Percentiles rank a stretch among this genome's conserved stretches.
These are phyloP conservation scores for Cryphonectria carpinicola DNA, from an alignment of 2,329 filamentous ascomycete genomes.

Conservation along the genomic window DNA sequence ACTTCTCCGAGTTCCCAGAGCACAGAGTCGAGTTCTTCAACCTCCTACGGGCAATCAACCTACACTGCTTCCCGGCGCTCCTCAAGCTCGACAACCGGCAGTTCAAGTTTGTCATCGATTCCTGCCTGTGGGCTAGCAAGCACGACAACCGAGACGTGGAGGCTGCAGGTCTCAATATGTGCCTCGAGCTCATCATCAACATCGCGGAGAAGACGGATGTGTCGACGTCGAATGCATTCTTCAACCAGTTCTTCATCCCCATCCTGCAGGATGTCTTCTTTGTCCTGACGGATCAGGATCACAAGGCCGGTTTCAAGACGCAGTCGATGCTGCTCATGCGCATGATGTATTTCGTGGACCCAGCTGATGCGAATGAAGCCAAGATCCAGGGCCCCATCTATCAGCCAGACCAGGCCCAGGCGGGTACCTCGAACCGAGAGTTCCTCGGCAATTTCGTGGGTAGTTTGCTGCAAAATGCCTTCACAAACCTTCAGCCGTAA, in stretches of 20 bases:
- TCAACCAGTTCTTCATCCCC: slow-evolving; percentile 94
- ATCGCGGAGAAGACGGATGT: slow-evolving; percentile 90
- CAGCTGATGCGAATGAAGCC: slow-evolving; percentile 66
- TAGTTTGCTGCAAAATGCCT: slow-evolving; percentile 83
- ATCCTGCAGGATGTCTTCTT: slow-evolving; percentile 99
- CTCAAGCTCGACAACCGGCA: slow-evolving; percentile 93
- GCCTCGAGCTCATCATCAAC: slow-evolving; percentile 94
- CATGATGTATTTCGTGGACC: slow-evolving; percentile 94
- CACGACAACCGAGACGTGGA: slow-evolving; percentile 99
- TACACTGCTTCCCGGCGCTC: slow-evolving; percentile 94
- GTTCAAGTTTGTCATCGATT: slow-evolving; percentile 99
- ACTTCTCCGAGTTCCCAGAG: slow-evolving; percentile 98
- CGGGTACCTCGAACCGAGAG: slow-evolving; percentile 85
- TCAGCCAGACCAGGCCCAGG: slow-evolving; percentile 76
- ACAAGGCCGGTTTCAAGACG: slow-evolving; percentile 99
- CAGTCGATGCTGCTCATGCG: slow-evolving; percentile 92
- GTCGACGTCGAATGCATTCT: slow-evolving; percentile 89
- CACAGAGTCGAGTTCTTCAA: slow-evolving; percentile 99
- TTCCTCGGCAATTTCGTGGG: slow-evolving; percentile 89
- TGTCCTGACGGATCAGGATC: slow-evolving; percentile 93
- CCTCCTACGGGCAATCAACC: slow-evolving; percentile 90
- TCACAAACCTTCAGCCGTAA: slow-evolving; percentile 89
- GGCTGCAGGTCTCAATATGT: slow-evolving; percentile 96
- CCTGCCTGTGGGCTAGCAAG: slow-evolving; percentile 99
- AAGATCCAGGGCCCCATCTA: slow-evolving; percentile 96